Conservation (phyloP, 768 basidiomycete species). For the Myochromella boudieri region DNA sequence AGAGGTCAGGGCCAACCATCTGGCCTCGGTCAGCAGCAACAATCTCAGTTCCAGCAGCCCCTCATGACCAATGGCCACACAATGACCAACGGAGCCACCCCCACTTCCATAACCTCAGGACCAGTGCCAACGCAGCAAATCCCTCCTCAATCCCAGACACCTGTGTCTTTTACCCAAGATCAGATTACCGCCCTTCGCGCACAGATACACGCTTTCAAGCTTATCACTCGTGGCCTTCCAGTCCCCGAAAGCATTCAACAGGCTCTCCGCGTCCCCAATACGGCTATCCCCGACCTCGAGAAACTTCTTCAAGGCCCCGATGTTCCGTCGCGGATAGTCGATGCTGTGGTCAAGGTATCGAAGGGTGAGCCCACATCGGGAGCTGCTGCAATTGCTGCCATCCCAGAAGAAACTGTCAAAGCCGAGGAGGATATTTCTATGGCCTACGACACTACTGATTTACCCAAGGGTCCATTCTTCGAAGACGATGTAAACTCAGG, state of each 20-base stretch:
- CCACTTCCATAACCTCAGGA: conserved; percentile 46
- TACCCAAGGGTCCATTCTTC: conserved; percentile 72
- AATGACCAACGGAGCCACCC: conserved; percentile 41
- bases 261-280: conserved; percentile 65
- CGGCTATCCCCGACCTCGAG: conserved; percentile 61
- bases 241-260: conserved; percentile 71
- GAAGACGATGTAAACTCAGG: conserved; percentile 80
- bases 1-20: conserved; percentile 28
- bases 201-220: conserved; percentile 82
- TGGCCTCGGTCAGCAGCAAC: conserved; percentile 30
- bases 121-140: conserved; percentile 48
- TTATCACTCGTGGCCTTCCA: conserved; percentile 62
- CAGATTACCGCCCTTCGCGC: conserved; percentile 77
- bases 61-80: conserved; percentile 51
- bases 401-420: conserved; percentile 47
- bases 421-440: conserved; percentile 51
- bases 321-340: conserved; percentile 61
- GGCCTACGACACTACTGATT: conserved; percentile 51
- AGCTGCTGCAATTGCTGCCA: conserved; percentile 22
- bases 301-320: conserved; percentile 63
- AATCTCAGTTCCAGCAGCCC: conserved; percentile 27
- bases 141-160: conserved; percentile 61
- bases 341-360: conserved; percentile 72
- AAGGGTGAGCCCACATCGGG: conserved; percentile 46
- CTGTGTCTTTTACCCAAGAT: conserved; percentile 75